phyloP scores from a whole-genome alignment of 345 rosid genomes.

The Rhizophora mangle region DNA sequence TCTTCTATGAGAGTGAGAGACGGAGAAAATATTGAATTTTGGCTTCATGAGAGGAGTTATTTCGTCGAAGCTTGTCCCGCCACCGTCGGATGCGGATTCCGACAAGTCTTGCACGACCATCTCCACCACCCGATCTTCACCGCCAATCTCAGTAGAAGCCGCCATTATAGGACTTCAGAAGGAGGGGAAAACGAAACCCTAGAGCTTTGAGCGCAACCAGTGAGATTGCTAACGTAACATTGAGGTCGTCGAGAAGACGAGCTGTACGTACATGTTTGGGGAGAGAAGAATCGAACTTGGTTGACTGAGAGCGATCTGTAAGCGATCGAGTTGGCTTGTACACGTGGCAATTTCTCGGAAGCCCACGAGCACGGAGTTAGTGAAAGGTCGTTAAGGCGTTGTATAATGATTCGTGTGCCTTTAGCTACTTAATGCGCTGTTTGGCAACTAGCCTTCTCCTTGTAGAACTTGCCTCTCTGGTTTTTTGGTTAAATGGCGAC shows the following conservation, averaged over 20 bases:
- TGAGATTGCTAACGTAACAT: too few relatives aligned
- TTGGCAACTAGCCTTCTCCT: too few relatives aligned
- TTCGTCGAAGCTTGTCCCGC: constrained; percentile 46
- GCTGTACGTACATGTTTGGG: too few relatives aligned
- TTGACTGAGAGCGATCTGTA: constrained; percentile 8
- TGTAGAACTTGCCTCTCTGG: too few relatives aligned
- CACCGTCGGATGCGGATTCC: constrained; percentile 26
- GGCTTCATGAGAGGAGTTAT: constrained; percentile 71
- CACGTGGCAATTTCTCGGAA: constrained; percentile 8
- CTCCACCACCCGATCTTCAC: constrained; percentile 53
- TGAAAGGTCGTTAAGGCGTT: too few relatives aligned
- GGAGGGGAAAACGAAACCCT: not conserved
- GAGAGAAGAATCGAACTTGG: not conserved
- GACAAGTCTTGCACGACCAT: constrained; percentile 50
- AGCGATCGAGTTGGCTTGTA: not conserved
- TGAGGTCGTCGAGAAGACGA: too few relatives aligned
- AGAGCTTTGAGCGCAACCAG: not conserved
- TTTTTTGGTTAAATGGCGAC: too few relatives aligned
- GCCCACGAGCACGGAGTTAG: too few relatives aligned
- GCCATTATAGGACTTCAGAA: constrained; percentile 14
- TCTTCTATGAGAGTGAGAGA: constrained; percentile 60
- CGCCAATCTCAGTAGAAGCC: constrained; percentile 32
- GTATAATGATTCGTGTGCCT: too few relatives aligned
- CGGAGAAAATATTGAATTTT: constrained; percentile 71
- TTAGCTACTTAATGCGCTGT: too few relatives aligned